Base-by-base conservation (phyloP, 306 rosid genomes). In the Citrullus mucosospermus region DNA sequence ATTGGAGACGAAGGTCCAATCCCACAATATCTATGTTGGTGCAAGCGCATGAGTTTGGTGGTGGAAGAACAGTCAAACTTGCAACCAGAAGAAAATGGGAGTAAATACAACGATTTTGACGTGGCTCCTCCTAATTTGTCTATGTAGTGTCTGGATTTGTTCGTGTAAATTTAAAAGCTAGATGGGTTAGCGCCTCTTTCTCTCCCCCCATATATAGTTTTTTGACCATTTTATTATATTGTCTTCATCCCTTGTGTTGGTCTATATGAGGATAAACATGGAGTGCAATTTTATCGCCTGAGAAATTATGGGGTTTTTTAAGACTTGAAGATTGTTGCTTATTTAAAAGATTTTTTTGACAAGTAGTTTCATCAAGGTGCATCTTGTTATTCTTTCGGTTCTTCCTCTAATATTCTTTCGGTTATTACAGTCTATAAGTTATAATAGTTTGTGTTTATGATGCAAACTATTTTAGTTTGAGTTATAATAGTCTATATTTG, bases 1-100 rank as follows among this genome's bases (percentile, higher is more conserved):
- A 77, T 88, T 70, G 97, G 93, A 83, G 90, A 90, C 77, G 86
- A 86, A 78, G 98, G 97, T 66, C 93, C 93, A 39, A 70, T 94
- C 81, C 88, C 85, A 62, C 85, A 75, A 81, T 87, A 87, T 81
- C 80, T 59, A 67, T 94, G 98, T 80, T 94, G 95, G 97, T 94
- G 98, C 88, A 86, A 89, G 82, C 90, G 93, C 76, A 87, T 80
- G 81, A 79, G 83, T 67, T 38, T 60, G 73, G 63, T 54, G 54
- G 80, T 41, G 20, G 90, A 88, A 81, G 89, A 90, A 62, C 54
- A 72, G 12, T 46, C 70, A 71, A 60, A 84, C 60, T 51, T 78
- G 28, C 39, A 78, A 65, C 34, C 54, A 3, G 81, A 39, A 79
- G 81, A 67, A 79, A 67, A 43, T 63, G 82, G 80, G 80, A 86